phyloP scores from a whole-genome alignment of 2,329 filamentous ascomycete species.

The Penicillium concentricum region DNA sequence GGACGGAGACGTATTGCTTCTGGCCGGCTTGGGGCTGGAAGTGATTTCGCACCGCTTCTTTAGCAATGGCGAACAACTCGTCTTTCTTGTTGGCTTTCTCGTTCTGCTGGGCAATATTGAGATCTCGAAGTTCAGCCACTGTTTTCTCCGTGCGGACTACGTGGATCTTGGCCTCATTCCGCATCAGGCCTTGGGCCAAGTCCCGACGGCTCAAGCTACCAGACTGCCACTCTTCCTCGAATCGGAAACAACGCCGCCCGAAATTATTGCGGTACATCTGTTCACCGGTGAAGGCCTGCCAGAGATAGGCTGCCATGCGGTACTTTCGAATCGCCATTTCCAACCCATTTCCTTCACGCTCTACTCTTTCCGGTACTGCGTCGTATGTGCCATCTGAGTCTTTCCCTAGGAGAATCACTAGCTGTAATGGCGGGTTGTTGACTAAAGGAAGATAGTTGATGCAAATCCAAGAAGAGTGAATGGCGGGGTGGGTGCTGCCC shows the following conservation, averaged over 20 bases:
- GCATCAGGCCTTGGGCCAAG: conserved; percentile 67
- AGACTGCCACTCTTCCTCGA: conserved; percentile 92
- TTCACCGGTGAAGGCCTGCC: conserved; percentile 96
- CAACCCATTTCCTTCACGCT: conserved; percentile 78
- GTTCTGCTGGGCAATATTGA: conserved; percentile 77
- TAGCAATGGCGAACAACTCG: conserved; percentile 73
- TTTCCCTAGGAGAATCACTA: conserved; percentile 82
- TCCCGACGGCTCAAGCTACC: conserved; percentile 79
- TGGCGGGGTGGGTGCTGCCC: conserved; percentile 57
- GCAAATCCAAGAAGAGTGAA: conserved; percentile 76
- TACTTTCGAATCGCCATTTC: conserved; percentile 84
- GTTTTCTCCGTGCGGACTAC: conserved; percentile 81
- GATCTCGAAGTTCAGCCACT: conserved; percentile 74
- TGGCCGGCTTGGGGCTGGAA: conserved; percentile 74
- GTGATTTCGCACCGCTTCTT: conserved; percentile 73
- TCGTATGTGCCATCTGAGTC: conserved; percentile 88
- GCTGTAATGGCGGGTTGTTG: conserved; percentile 77
- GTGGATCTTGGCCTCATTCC: conserved; percentile 88
- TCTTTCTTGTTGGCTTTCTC: conserved; percentile 66
- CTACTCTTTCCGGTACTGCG: conserved; percentile 69
- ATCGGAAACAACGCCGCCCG: conserved; percentile 80
- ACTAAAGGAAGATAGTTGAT: conserved; percentile 83
- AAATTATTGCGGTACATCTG: conserved; percentile 92
- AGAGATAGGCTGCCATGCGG: conserved; percentile 90
- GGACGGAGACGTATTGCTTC: conserved; percentile 80